Evolutionary conservation across 2,329 filamentous ascomycete genomes (phyloP).

Genomic region (Monilinia aucupariae): DNA sequence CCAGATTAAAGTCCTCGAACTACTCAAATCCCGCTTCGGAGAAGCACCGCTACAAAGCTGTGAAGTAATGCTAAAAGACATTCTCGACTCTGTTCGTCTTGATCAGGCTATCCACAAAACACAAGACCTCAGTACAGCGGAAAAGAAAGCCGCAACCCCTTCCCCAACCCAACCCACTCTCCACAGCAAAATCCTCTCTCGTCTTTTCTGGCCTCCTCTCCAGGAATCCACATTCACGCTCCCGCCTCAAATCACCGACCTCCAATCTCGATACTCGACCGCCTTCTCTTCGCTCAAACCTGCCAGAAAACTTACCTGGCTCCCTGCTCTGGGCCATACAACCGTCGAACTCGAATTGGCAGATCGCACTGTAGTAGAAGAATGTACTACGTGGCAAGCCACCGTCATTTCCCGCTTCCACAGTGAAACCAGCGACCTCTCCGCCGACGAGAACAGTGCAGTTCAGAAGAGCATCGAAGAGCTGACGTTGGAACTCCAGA

Average conservation of each 20-base stretch:
- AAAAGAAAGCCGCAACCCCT: conserved; percentile 32
- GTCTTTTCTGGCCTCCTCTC: conserved; percentile 87
- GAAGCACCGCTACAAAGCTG: conserved; percentile 82
- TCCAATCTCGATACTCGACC: conserved; percentile 66
- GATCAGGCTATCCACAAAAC: conserved; percentile 60
- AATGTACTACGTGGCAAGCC: conserved; percentile 79
- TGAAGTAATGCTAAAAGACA: conserved; percentile 95
- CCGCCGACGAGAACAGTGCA: conserved; percentile 18
- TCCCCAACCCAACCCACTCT: conserved; percentile 40
- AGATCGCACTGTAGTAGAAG: conserved; percentile 68
- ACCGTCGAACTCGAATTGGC: conserved; percentile 75
- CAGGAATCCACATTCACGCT: conserved; percentile 63
- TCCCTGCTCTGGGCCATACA: conserved; percentile 74
- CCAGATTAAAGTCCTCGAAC: conserved; percentile 69
- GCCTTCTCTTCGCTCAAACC: conserved; percentile 77
- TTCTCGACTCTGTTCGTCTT: conserved; percentile 73
- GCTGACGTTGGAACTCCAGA: conserved; percentile 53
- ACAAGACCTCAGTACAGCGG: conserved; percentile 37
- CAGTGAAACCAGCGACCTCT: conserved; percentile 30
- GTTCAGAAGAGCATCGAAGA: conserved; percentile 45
- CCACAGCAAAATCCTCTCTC: conserved; percentile 80
- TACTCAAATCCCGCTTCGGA: conserved; percentile 84
- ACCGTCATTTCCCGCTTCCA: conserved; percentile 83
- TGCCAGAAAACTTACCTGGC: conserved; percentile 82
- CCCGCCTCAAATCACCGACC: conserved; percentile 50